A percentile compares a stretch with the other conserved stretches of the same genome.
phyloP scores from a whole-genome alignment of 2,329 filamentous ascomycete genomes.

The Blastomyces parvus region DNA sequence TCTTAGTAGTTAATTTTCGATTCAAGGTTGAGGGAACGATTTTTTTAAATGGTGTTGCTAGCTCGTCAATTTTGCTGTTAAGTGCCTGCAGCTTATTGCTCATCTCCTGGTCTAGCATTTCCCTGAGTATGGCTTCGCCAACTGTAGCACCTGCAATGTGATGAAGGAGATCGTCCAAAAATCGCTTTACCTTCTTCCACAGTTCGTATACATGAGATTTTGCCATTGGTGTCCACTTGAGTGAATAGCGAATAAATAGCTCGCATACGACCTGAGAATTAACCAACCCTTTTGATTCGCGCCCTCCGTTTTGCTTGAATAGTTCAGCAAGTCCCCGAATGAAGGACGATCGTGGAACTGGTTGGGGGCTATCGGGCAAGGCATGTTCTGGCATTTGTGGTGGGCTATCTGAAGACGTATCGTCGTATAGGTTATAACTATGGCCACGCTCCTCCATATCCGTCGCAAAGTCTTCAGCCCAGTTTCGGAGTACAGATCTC shows the following conservation, averaged over 20 bases:
- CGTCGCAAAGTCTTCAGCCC: conserved; percentile 18
- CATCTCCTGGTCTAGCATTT: conserved; percentile 17
- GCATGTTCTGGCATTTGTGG: conserved; percentile 9
- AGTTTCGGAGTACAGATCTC: conserved; percentile 18
- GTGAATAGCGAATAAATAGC: conserved; percentile 34
- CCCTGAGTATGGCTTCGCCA: conserved; percentile 17
- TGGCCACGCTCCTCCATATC: conserved; percentile 19
- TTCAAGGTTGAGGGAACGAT: conserved; percentile 17
- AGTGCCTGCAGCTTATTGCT: conserved; percentile 16
- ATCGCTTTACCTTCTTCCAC: conserved; percentile 17
- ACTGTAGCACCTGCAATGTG: conserved; percentile 15
- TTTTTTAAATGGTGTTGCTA: conserved; percentile 17
- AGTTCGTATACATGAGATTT: conserved; percentile 15
- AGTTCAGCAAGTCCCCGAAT: conserved; percentile 13
- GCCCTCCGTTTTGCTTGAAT: conserved; percentile 15
- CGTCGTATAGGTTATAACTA: conserved; percentile 17
- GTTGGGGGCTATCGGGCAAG: conserved; percentile 14
- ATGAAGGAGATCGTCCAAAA: conserved; percentile 17
- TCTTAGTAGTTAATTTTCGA: conserved; percentile 11
- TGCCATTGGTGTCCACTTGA: conserved; percentile 27
- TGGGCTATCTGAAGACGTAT: neutral
- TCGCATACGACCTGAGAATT: conserved; percentile 34
- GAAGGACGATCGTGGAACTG: conserved; percentile 14
- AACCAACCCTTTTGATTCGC: conserved; percentile 32
- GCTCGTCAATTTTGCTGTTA: conserved; percentile 18